Conservation (phyloP, 2,329 filamentous ascomycete species). For the Epichloe hybrida region DNA sequence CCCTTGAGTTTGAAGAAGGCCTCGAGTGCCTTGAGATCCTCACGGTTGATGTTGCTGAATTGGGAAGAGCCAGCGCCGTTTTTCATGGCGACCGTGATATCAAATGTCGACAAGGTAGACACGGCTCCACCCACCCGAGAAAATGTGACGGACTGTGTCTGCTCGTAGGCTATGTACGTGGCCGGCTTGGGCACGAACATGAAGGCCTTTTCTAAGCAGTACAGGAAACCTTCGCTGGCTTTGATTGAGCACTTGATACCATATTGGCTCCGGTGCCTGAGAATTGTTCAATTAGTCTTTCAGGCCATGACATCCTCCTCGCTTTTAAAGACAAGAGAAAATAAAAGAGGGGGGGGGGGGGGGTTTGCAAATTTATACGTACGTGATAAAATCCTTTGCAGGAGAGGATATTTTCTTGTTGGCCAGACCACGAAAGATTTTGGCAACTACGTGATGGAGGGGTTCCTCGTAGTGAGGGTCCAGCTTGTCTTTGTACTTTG, state of each 20-base stretch:
- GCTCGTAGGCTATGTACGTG: conserved; percentile 92
- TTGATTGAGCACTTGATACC: conserved; percentile 99
- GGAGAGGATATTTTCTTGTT: conserved; percentile 92
- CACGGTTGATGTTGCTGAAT: conserved; percentile 98
- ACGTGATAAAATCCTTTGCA: conserved; percentile 84
- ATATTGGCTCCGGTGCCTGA: conserved; percentile 74
- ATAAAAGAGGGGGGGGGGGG: background rate
- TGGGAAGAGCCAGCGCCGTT: conserved; percentile 76
- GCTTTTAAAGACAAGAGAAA: background rate
- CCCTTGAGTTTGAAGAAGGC: conserved; percentile 95
- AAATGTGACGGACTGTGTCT: conserved; percentile 83
- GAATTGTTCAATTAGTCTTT: background rate
- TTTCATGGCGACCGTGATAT: conserved; percentile 90
- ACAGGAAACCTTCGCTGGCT: conserved; percentile 92
- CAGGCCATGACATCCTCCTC: background rate
- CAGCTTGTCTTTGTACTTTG: conserved; percentile 79
- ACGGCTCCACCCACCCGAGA: conserved; percentile 90
- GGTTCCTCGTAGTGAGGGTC: conserved; percentile 85
- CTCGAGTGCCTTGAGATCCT: conserved; percentile 94
- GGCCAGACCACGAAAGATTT: conserved; percentile 87
- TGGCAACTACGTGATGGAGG: conserved; percentile 82
- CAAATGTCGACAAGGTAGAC: conserved; percentile 88
- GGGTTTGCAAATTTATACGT: conserved; percentile 14
- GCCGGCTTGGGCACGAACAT: conserved; percentile 98
- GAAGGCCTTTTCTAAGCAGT: conserved; percentile 94